Evolutionary conservation across 2,329 filamentous ascomycete genomes (phyloP), one percentile per base, ranked within the genome.

Genomic region (Alternaria viburni): DNA sequence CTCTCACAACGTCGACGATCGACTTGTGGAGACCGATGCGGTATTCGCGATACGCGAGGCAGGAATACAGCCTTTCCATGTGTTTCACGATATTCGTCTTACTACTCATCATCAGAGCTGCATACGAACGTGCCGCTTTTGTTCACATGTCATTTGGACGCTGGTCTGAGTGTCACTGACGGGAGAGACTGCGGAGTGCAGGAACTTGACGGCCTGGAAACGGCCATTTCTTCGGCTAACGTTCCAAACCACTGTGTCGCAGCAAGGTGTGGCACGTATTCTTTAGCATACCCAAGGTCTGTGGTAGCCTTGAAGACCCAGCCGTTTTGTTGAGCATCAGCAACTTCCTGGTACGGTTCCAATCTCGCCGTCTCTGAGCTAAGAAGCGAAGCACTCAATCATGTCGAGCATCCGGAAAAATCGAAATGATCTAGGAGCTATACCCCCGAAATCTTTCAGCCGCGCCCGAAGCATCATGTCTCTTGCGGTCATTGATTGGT

Each of bases 1-100:
- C 19, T 30, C 30, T 23, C 5, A n/a, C 36, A 54, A 52, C 49
- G 59, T 55, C 17, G 54, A 23, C n/a, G 62, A 64, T 61, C 59
- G 44, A 32, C 49, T 44, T 56, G 47, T 36, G 45, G 30, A 59
- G 55, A 21, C 36, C 12, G 17, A 44, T 32, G 45, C 41, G 28
- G 36, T 45, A 54, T 52, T 54, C 41, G 23, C 43, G 36, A 46
- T 57, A 41, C 54, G 47, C 36, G 47, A 50, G 21, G 36, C 54
- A 21, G 19, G 49, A 58, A 54, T 54, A 25, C 47, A 30, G 52
- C 25, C 7, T 25, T 28, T 46, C 19, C 30, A 30, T 28, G 26
- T 26, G 36, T 19, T 46, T 30, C 21, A 51, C 23, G 21, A 25
- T 49, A 44, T 25, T 13, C 17, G 17, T 41, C 36, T 41, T 43